Base-by-base conservation (phyloP, 768 basidiomycete genomes). In the Trametes cubensis region DNA sequence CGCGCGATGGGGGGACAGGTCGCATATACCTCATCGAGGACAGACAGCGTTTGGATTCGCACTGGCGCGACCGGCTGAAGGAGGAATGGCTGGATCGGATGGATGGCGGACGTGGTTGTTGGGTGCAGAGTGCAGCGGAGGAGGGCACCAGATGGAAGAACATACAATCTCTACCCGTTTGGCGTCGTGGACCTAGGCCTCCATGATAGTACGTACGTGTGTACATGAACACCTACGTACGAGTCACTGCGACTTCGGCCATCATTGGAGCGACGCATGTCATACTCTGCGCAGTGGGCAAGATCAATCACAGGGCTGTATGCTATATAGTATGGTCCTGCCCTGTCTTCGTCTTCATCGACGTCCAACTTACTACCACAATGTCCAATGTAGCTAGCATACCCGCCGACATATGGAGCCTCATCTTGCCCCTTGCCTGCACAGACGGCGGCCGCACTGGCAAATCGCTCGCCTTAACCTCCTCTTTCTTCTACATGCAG, bases 391-490 rank as follows among this genome's bases (percentile, higher is more conserved):
- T 52, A 14, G 11, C 8, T 11, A n/a, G 14, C n/a, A 39, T 52
- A 8, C 51, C 51, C 7, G 39, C 51, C 30, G 51, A 52, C 18
- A 18, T 52, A n/a, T 52, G 51, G 51, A 20, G 25, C 34, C 18
- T 13, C 4, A 38, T 52, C 38, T 13, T 52, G 7, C 13, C 20
- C n/a, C 28, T 23, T 13, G 51, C 51, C 10, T 52, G 51, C 17
- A 39, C 30, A 14, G 51, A 52, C 17, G 51, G 51, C 20, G 51
- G 51, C n/a, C 39, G n/a, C 51, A 52, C 51, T 4, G 51, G 51
- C 6, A 52, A 34, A 34, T 52, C 51, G 17, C 51, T 52, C 11
- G 51, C 51, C n/a, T 20, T 52, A n/a, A 34, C 51, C 17, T 52
- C 30, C 51, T 38, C 10, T 14, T 52, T 52, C 51, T 40, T 52